These are phyloP conservation scores for Didymella pinodella DNA, from an alignment of 2,329 filamentous ascomycete genomes.

Conservation along the genomic window DNA sequence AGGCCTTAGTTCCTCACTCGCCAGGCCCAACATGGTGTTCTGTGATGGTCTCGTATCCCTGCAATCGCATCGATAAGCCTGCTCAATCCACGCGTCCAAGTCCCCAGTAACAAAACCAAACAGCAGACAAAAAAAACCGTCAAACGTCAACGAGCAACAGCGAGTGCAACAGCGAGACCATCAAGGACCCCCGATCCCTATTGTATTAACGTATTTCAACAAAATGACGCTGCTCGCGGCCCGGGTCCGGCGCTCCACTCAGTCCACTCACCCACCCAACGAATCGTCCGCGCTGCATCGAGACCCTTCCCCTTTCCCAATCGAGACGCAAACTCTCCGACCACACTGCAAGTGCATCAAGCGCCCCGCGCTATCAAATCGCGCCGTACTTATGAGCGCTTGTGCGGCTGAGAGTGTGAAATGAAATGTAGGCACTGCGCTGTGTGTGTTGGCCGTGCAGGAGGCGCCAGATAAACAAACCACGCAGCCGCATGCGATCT, in stretches of 20 bases:
- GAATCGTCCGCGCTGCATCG: constrained; percentile 8
- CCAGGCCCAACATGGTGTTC: constrained; percentile 22
- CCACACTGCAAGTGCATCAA: constrained; percentile 16
- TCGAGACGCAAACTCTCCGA: constrained; percentile 17
- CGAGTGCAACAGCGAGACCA: neutral
- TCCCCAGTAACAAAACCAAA: neutral
- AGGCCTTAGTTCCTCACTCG: constrained; percentile 41
- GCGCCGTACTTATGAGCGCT: neutral
- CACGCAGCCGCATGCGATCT: constrained; percentile 3
- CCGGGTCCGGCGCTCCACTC: constrained; percentile 1
- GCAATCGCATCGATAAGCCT: constrained; percentile 21
- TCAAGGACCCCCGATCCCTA: too few relatives aligned
- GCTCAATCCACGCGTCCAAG: neutral
- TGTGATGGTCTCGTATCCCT: constrained; percentile 19
- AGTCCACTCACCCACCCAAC: constrained; percentile 4
- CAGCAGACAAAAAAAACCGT: neutral
- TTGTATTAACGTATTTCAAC: constrained; percentile 15
- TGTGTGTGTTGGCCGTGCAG: neutral
- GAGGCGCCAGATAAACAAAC: constrained; percentile 13
- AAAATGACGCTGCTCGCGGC: constrained; percentile 20
- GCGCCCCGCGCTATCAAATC: constrained; percentile 14
- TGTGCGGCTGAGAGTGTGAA: constrained; percentile 1
- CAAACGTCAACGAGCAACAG: constrained; percentile 10
- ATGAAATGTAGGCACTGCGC: neutral
- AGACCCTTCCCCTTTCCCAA: constrained; percentile 24